These are phyloP conservation scores for Boletus huronensis DNA, from an alignment of 768 basidiomycete species.

Conservation along the genomic window DNA sequence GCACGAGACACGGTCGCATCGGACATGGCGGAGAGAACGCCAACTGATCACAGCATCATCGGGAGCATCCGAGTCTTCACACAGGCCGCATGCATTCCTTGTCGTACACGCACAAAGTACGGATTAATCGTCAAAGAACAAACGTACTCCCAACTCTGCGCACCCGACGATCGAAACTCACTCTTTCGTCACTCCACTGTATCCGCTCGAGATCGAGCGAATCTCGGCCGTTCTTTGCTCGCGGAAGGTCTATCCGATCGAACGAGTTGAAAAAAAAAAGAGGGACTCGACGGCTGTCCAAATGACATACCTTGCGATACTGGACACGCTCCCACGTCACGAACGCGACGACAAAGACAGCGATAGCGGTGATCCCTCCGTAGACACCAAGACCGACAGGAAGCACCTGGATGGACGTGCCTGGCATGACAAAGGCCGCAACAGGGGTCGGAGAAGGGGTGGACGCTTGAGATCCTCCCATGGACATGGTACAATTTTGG, in stretches of 20 bases:
- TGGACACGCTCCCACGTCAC: constrained; percentile 87
- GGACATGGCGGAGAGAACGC: constrained; percentile 5
- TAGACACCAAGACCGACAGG: constrained; percentile 84
- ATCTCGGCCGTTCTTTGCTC: constrained; percentile 70
- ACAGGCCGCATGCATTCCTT: too few relatives aligned
- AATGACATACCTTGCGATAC: constrained; percentile 66
- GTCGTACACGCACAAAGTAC: not conserved
- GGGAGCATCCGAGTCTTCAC: too few relatives aligned
- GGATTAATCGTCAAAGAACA: constrained; percentile 5
- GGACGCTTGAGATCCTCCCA: constrained; percentile 16
- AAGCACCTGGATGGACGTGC: constrained; percentile 68
- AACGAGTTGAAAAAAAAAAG: not conserved
- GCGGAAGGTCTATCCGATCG: constrained; percentile 58
- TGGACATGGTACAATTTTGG: constrained; percentile 45
- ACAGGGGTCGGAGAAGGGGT: constrained; percentile 26
- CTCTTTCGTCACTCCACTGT: constrained; percentile 45
- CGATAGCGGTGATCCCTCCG: constrained; percentile 81
- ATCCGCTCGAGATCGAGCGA: constrained; percentile 45
- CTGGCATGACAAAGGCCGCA: constrained; percentile 60
- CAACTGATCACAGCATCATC: too few relatives aligned
- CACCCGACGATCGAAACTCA: constrained; percentile 10
- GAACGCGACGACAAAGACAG: constrained; percentile 73
- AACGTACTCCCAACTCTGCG: not conserved
- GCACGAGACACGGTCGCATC: constrained; percentile 10
- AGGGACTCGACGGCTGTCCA: too few relatives aligned